Evolutionary conservation across 192 early-diverging fungal genomes (phyloP).

Genomic region (Entomortierella chlamydospora): DNA sequence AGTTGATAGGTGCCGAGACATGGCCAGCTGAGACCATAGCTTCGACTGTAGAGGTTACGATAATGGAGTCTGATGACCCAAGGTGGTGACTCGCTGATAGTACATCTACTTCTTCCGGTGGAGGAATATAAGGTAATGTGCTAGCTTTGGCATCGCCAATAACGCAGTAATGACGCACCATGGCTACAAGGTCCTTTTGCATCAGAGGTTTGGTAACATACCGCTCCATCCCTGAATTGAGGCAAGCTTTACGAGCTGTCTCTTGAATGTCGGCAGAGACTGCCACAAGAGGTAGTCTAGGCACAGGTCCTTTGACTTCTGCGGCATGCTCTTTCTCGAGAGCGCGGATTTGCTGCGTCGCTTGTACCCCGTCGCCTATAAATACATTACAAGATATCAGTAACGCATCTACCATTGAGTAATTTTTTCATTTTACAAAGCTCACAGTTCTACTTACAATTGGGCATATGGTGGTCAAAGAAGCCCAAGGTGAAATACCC

Average conservation of each 20-base stretch:
- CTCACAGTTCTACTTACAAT: constrained; percentile 29
- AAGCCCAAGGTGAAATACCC: constrained; percentile 60
- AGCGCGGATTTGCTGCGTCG: constrained; percentile 60
- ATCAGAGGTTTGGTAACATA: constrained; percentile 66
- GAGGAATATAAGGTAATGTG: constrained; percentile 28
- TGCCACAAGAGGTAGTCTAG: constrained; percentile 56
- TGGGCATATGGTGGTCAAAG: constrained; percentile 68
- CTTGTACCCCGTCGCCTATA: constrained; percentile 62
- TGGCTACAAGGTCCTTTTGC: constrained; percentile 57
- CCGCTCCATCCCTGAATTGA: constrained; percentile 63
- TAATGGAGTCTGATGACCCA: not conserved
- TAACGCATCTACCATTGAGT: too few species aligned
- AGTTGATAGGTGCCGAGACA: constrained; percentile 35
- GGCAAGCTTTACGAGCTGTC: constrained; percentile 55
- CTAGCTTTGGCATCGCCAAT: constrained; percentile 45
- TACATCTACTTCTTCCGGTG: constrained; percentile 23
- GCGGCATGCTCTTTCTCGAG: constrained; percentile 52
- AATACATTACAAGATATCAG: not conserved
- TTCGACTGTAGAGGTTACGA: constrained; percentile 34
- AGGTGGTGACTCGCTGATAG: not conserved
- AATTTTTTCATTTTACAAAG: too few species aligned
- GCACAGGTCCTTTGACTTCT: constrained; percentile 35
- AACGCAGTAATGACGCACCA: constrained; percentile 55
- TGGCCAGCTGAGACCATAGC: constrained; percentile 49
- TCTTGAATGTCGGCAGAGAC: constrained; percentile 63